Evolutionary conservation across 176 grass and related monocot species (phyloP), one percentile per base, ranked within the genome.

Genomic region (Poa pratensis): DNA sequence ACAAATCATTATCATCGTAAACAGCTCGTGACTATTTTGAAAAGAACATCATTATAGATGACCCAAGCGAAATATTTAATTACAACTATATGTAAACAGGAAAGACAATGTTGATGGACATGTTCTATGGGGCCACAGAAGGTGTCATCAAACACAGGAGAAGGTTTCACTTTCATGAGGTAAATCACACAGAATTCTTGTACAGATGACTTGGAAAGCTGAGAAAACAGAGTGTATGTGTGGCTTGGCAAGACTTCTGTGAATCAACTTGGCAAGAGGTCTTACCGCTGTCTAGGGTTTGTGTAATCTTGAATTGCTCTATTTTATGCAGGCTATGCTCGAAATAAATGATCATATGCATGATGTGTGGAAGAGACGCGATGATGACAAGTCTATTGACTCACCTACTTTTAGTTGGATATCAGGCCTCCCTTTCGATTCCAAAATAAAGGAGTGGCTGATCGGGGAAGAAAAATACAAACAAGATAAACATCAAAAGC

Each of bases 41-140:
- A 48, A 48, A 48, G 11, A 13, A 13, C 45, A 48, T 11, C 45
- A 48, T 11, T 9, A 13, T 12, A 48, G 13, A n/a, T 57, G 0
- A 57, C 19, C 53, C 30, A 30, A 30, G 30, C 30, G 2, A 30
- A 30, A 30, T 1, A 30, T 1, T 1, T 30, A 1, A 30, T 30
- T 30, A 30, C 30, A 1, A 2, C 30, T 30, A 20, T 54, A 54
- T 19, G 7, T 73, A 30, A 51, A 53, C 57, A 98, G 91, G 96
- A 3, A 98, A 98, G 89, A 98, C 96, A 73, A 98, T 98, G 96
- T 52, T 98, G 77, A 98, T 98, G 93, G 96, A 95, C 84, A 95
- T 98, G 93, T 94, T 98, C 82, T 98, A 95, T 71, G 84, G 89
- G 77, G 87, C 96, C 40, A 98, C 89, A 22, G 76, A 94, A 92